These are phyloP conservation scores for Solanum corneliomulleri DNA, from an alignment of 257 asterid species.

Conservation along the genomic window DNA sequence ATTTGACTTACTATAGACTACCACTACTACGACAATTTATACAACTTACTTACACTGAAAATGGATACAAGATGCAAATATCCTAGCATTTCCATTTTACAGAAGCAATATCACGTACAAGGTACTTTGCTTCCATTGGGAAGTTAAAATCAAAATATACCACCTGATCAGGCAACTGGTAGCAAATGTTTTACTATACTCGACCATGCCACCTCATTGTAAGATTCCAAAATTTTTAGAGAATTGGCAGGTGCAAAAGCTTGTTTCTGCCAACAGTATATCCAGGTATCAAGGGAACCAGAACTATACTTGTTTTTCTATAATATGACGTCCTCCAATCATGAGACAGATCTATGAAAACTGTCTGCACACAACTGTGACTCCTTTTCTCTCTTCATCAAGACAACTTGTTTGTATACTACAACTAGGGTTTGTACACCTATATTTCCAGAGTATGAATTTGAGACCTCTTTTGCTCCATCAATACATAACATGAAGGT, in stretches of 20 bases:
- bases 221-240: not conserved
- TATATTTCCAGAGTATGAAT: not conserved
- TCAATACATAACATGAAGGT: slow-evolving; percentile 6
- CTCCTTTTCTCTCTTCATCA: slow-evolving; percentile 19
- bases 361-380: not conserved
- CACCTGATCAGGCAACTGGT: not conserved
- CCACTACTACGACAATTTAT: slow-evolving; percentile 17
- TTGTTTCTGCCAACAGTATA: not conserved
- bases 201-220: not conserved
- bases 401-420: slow-evolving; percentile 11
- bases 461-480: slow-evolving; percentile 1
- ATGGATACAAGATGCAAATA: slow-evolving; percentile 9
- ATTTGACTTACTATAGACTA: not conserved
- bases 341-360: slow-evolving; percentile 11
- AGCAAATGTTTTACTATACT: not conserved
- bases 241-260: not conserved
- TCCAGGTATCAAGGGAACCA: not conserved
- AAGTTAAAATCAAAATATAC: not conserved
- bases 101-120: slow-evolving; percentile 5
- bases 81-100: slow-evolving; percentile 23
- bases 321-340: not conserved
- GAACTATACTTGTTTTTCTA: not conserved
- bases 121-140: not conserved
- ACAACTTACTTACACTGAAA: slow-evolving; percentile 12
- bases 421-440: slow-evolving; percentile 16